Evolutionary conservation across 2,329 filamentous ascomycete genomes (phyloP).

Genomic region (Ophiostoma triangulosporum): DNA sequence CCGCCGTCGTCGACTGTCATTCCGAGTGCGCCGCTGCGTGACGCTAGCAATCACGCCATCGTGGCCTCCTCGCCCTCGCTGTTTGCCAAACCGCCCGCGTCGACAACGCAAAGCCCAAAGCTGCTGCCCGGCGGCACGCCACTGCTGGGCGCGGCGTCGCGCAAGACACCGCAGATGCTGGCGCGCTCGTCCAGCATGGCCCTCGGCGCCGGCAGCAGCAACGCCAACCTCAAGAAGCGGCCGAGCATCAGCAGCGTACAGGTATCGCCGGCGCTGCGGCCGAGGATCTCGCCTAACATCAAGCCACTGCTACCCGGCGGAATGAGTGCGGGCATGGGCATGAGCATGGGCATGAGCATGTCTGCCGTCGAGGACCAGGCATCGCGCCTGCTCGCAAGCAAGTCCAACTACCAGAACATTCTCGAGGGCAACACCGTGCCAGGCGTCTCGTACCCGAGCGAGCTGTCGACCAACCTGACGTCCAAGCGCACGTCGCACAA

Average conservation of each 20-base stretch:
- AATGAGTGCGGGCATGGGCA: conserved; percentile 8
- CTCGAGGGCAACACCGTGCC: conserved; percentile 84
- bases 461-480: conserved; percentile 82
- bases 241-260: conserved; percentile 57
- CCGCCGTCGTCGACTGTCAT: not conserved
- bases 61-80: conserved; percentile 20
- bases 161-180: conserved; percentile 42
- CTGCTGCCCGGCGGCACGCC: conserved; percentile 27
- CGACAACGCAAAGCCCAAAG: conserved; percentile 55
- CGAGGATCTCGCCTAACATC: conserved; percentile 86
- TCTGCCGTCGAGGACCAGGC: conserved; percentile 45
- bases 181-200: conserved; percentile 44
- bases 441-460: conserved; percentile 79
- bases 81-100: conserved; percentile 29
- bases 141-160: conserved; percentile 16
- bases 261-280: conserved; percentile 74
- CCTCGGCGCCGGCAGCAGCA: not conserved
- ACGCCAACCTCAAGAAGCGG: conserved; percentile 46
- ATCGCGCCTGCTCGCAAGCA: conserved; percentile 71
- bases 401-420: conserved; percentile 97
- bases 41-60: conserved; percentile 18
- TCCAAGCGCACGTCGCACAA: conserved; percentile 97
- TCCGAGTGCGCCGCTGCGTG: not conserved
- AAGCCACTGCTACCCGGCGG: conserved; percentile 71
- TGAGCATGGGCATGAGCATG: conserved; percentile 13